Conservation (phyloP, 345 rosid genomes). For the Arabis alpina region DNA sequence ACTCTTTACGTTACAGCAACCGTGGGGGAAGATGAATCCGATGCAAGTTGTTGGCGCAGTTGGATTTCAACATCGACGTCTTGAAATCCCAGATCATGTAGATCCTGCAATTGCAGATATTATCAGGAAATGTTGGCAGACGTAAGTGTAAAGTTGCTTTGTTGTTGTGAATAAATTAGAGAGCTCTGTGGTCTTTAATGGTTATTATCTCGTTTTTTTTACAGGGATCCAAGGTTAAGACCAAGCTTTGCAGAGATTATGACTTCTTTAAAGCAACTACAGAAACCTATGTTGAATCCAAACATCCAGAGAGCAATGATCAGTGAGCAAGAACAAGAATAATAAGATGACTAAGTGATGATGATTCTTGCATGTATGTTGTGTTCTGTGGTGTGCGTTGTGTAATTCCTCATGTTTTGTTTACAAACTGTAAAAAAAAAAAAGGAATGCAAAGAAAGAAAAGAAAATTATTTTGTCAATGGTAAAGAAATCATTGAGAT, state of each 20-base stretch:
- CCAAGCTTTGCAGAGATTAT: conserved; percentile 89
- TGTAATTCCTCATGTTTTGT: conserved; percentile 19
- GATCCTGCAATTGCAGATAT: conserved; percentile 78
- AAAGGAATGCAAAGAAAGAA: not conserved
- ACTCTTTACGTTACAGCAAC: conserved; percentile 76
- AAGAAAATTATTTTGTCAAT: conserved; percentile 14
- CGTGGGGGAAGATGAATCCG: conserved; percentile 99
- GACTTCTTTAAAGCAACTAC: conserved; percentile 86
- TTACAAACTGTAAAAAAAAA: conserved; percentile 34
- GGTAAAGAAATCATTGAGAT: conserved; percentile 17
- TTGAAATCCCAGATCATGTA: conserved; percentile 71
- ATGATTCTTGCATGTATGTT: conserved; percentile 27
- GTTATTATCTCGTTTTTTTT: not conserved
- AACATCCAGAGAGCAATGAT: conserved; percentile 51
- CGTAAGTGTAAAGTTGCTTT: conserved; percentile 56
- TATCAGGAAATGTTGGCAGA: conserved; percentile 85
- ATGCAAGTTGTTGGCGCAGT: conserved; percentile 99
- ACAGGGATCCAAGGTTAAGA: conserved; percentile 83
- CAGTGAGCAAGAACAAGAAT: conserved; percentile 32
- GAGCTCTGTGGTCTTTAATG: conserved; percentile 17
- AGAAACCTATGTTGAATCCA: conserved; percentile 61
- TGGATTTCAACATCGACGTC: conserved; percentile 93
- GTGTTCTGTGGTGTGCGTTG: conserved; percentile 19
- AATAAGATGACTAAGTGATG: conserved; percentile 3
- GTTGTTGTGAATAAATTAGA: not conserved